A percentile compares a stretch with the other conserved stretches of the same genome.
These are phyloP conservation scores for Metarhizium anisopliae DNA, from an alignment of 2,329 filamentous ascomycete species.

Conservation along the genomic window DNA sequence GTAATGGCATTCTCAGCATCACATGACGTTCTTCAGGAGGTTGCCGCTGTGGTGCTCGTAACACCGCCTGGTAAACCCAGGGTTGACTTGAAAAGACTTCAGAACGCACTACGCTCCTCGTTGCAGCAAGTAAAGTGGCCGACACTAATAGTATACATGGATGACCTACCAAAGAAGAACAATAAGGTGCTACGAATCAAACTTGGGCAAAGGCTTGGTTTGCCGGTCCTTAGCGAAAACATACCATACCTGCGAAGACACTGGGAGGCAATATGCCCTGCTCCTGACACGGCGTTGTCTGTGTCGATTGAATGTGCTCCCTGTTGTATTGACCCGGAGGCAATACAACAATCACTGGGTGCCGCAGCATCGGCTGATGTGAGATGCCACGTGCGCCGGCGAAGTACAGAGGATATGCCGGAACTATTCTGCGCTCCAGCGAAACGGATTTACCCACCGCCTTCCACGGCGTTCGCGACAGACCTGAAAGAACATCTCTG, in stretches of 20 bases:
- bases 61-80: constrained; percentile 32
- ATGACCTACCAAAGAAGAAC: constrained; percentile 44
- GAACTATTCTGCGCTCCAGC: constrained; percentile 17
- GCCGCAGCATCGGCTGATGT: constrained; percentile 9
- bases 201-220: constrained; percentile 36
- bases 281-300: constrained; percentile 35
- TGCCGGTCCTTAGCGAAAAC: constrained; percentile 35
- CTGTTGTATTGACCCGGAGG: constrained; percentile 23
- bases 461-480: constrained; percentile 3
- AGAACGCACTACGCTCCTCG: constrained; percentile 34
- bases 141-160: constrained; percentile 43
- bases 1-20: constrained; percentile 44
- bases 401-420: constrained; percentile 1
- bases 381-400: constrained; percentile 10
- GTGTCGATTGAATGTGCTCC: constrained; percentile 26
- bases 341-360: constrained; percentile 16
- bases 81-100: constrained; percentile 38
- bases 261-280: constrained; percentile 39
- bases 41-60: constrained; percentile 43
- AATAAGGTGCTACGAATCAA: constrained; percentile 49
- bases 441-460: background rate
- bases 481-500: constrained; percentile 11
- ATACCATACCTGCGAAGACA: constrained; percentile 36
- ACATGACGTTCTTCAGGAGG: constrained; percentile 46
- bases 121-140: constrained; percentile 47